phyloP scores from a whole-genome alignment of 2,329 filamentous ascomycete species.

The Penicillium sp. region DNA sequence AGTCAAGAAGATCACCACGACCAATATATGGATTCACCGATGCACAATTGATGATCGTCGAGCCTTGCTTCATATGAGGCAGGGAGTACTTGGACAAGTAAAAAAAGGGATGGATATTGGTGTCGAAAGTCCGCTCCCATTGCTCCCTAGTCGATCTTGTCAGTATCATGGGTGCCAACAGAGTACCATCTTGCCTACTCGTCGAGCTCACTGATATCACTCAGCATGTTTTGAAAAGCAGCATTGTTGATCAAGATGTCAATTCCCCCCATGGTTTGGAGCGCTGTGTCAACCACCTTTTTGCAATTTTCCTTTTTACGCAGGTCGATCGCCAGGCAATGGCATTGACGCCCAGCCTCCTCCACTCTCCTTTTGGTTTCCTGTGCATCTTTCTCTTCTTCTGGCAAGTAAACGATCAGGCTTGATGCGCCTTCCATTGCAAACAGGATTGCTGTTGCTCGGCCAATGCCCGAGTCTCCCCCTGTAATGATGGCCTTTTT shows the following conservation, averaged over 20 bases:
- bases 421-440: slow-evolving; percentile 74
- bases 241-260: slow-evolving; percentile 66
- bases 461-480: slow-evolving; percentile 73
- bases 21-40: slow-evolving; percentile 80
- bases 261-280: slow-evolving; percentile 61
- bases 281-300: slow-evolving; percentile 60
- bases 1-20: slow-evolving; percentile 72
- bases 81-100: slow-evolving; percentile 72
- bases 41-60: slow-evolving; percentile 77
- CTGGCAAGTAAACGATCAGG: slow-evolving; percentile 66
- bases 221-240: slow-evolving; percentile 67
- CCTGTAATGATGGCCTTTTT: slow-evolving; percentile 75
- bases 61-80: slow-evolving; percentile 66
- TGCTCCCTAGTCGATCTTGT: slow-evolving; percentile 54
- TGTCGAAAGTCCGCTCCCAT: slow-evolving; percentile 73
- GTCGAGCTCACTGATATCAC: slow-evolving; percentile 63
- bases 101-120: slow-evolving; percentile 78
- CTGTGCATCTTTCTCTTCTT: slow-evolving; percentile 70
- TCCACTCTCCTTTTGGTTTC: slow-evolving; percentile 67
- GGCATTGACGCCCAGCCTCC: slow-evolving; percentile 58
- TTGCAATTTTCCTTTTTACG: slow-evolving; percentile 62
- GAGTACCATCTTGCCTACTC: slow-evolving; percentile 48
- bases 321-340: slow-evolving; percentile 60
- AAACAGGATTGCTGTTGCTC: slow-evolving; percentile 68
- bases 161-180: not conserved